Evolutionary conservation across 2,329 filamentous ascomycete species (phyloP), one percentile per base, ranked within the genome.

Genomic region (Colletotrichum sansevieriae): DNA sequence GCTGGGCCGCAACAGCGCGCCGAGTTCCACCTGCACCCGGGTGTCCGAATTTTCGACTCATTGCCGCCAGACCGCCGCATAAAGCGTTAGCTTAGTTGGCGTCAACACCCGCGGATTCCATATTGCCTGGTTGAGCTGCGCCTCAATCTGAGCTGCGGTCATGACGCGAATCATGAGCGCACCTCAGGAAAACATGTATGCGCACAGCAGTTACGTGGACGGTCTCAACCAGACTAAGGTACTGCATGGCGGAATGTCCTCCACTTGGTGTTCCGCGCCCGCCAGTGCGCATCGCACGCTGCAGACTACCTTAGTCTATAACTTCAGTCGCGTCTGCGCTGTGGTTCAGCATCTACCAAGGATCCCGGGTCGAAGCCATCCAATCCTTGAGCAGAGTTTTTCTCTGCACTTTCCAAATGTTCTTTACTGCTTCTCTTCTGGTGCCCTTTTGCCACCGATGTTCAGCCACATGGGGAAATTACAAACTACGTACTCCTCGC

Each of bases 91-190:
- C 44, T 63, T 49, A 37, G 25, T 49, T 43, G 55, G 39, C 49
- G 55, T 61, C 49, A 49, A 65, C 33, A 49, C 37, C 55, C 62
- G 65, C 41, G 51, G 35, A n/a, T 51, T 66, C 66, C 62, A 69
- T 46, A 61, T 66, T 68, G 43, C 15, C n/a, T 51, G 33, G 55
- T 49, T 12, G 25, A 29, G 64, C 67, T 70, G 58, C 67, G 64
- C 63, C 67, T 55, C 67, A 55, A 58, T 68, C 29, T 8, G 15
- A 57, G 29, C 33, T 54, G 63, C 58, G 47, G 46, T 39, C 63
- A 68, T 68, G 63, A 67, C 63, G 67, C 64, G 58, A 63, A 70
- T 63, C 39, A 35, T 39, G 59, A 58, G 49, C 33, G 47, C 35
- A 65, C 44, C 11, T 2, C 3, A 44, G 20, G 43, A 43, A 43